These are phyloP conservation scores for Fraxinus cuspidata DNA, from an alignment of 257 asterid genomes.

Conservation along the genomic window DNA sequence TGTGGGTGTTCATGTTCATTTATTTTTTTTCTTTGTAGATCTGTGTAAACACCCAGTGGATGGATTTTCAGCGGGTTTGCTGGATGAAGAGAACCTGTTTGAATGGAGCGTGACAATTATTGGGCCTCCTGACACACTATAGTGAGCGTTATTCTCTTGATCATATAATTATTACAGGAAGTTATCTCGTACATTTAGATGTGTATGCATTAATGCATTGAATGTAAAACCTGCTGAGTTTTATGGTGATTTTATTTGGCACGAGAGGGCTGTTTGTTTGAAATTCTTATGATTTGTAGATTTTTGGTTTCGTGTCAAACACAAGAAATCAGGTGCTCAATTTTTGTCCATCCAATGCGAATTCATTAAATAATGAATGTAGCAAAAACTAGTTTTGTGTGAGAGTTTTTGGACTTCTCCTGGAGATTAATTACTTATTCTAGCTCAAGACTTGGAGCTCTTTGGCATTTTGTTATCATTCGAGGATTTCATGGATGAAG, in stretches of 20 bases:
- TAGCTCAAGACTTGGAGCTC: background rate
- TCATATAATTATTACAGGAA: background rate
- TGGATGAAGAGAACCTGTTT: slow-evolving; percentile 76
- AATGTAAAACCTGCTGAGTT: slow-evolving; percentile 9
- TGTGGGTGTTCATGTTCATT: slow-evolving; percentile 5
- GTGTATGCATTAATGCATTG: background rate
- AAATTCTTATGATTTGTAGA: background rate
- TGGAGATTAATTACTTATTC: background rate
- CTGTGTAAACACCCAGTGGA: slow-evolving; percentile 76
- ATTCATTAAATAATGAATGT: background rate
- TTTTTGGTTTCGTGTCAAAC: background rate
- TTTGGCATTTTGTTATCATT: background rate
- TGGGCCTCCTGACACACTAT: slow-evolving; percentile 95
- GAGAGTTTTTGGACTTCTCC: background rate
- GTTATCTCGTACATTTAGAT: background rate
- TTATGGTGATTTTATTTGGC: background rate
- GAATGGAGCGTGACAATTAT: slow-evolving; percentile 98
- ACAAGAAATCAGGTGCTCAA: background rate
- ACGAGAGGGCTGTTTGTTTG: background rate
- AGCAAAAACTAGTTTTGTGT: background rate
- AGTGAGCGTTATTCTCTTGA: slow-evolving; percentile 51
- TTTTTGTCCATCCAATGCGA: background rate
- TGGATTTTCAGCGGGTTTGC: slow-evolving; percentile 96
- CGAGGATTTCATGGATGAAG: background rate
- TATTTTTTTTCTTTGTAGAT: slow-evolving; percentile 9